These are phyloP conservation scores for Filobasidium uniguttulatum DNA, from an alignment of 1,284 basidiomycete genomes.

Conservation along the genomic window DNA sequence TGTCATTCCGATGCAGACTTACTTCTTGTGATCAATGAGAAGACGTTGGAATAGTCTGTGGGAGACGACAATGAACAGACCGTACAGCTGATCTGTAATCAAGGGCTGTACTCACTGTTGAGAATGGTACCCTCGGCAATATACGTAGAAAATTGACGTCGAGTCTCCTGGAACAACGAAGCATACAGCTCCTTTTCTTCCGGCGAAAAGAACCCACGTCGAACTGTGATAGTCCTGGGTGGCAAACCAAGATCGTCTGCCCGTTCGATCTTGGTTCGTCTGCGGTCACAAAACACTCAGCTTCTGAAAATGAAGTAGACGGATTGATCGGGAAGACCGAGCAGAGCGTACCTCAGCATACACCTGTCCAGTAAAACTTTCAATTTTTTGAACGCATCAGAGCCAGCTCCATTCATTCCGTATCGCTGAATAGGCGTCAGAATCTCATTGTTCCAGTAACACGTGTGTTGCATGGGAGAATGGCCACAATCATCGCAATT, in stretches of 20 bases:
- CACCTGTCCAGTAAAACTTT: slow-evolving; percentile 78
- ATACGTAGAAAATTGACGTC: slow-evolving; percentile 81
- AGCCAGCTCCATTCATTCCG: slow-evolving; percentile 51
- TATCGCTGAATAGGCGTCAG: slow-evolving; percentile 81
- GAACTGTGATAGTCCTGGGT: slow-evolving; percentile 77
- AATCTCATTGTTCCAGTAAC: slow-evolving; percentile 67
- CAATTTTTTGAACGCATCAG: slow-evolving; percentile 75
- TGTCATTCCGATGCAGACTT: slow-evolving; percentile 44
- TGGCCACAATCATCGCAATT: slow-evolving; percentile 84
- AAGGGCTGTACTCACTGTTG: slow-evolving; percentile 52
- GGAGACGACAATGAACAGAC: background rate
- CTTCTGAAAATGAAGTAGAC: no score
- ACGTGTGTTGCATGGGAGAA: slow-evolving; percentile 82
- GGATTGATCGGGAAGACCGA: background rate
- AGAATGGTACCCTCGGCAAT: slow-evolving; percentile 79
- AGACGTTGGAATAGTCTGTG: slow-evolving; percentile 87
- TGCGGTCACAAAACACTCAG: slow-evolving; percentile 39
- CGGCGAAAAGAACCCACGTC: slow-evolving; percentile 85
- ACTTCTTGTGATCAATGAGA: slow-evolving; percentile 44
- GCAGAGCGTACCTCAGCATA: slow-evolving; percentile 61
- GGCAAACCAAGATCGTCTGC: slow-evolving; percentile 97
- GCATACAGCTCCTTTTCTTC: slow-evolving; percentile 94
- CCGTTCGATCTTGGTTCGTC: slow-evolving; percentile 58
- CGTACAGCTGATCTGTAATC: background rate
- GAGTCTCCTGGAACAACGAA: slow-evolving; percentile 83